Evolutionary conservation across 345 rosid species (phyloP).

Genomic region (Euphorbia lathyris): DNA sequence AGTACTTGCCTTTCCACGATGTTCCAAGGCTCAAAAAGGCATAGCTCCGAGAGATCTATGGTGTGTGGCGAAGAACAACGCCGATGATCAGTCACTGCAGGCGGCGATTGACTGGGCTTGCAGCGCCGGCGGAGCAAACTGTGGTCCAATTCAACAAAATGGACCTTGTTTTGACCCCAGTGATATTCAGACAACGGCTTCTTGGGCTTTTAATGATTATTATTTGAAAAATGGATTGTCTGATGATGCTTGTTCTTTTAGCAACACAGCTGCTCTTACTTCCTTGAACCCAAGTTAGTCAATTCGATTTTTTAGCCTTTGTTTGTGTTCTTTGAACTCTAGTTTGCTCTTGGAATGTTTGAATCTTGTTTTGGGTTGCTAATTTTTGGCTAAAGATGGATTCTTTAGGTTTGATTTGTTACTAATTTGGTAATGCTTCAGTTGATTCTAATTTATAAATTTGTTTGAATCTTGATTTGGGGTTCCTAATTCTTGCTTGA

Average conservation of each 20-base stretch:
- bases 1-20: not conserved
- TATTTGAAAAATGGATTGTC: slow-evolving; percentile 65
- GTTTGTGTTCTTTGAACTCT: not conserved
- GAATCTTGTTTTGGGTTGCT: not conserved
- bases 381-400: not conserved
- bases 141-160: slow-evolving; percentile 58
- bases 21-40: slow-evolving; percentile 19
- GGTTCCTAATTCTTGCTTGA: no score
- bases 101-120: slow-evolving; percentile 81
- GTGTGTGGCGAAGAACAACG: slow-evolving; percentile 95
- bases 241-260: slow-evolving; percentile 67
- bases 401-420: not conserved
- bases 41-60: slow-evolving; percentile 51
- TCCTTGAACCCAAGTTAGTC: slow-evolving; percentile 71
- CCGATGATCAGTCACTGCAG: slow-evolving; percentile 62
- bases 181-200: slow-evolving; percentile 61
- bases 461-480: no score
- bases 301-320: not conserved
- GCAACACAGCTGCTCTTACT: slow-evolving; percentile 67
- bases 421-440: not conserved
- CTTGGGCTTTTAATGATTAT: slow-evolving; percentile 75
- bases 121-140: slow-evolving; percentile 62
- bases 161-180: slow-evolving; percentile 59
- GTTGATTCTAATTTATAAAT: no score
- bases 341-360: slow-evolving; percentile 1